Evolutionary conservation across 345 rosid genomes (phyloP).

Genomic region (Toxicodendron radicans): DNA sequence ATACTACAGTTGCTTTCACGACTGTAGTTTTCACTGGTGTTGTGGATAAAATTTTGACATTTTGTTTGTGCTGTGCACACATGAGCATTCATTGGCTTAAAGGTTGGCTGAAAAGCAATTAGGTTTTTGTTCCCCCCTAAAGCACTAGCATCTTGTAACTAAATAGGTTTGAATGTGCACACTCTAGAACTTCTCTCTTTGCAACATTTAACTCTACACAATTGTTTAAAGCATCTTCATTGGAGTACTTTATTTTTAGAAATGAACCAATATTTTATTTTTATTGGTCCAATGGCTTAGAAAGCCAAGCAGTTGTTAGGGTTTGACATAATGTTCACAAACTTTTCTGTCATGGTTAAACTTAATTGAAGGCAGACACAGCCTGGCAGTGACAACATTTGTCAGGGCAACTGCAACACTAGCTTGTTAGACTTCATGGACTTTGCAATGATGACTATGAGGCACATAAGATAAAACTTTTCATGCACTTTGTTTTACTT

Average conservation of each 20-base stretch:
- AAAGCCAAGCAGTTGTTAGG: not conserved
- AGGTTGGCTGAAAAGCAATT: no score
- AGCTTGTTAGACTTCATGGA: not conserved
- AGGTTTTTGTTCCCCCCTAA: not conserved
- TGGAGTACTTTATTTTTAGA: not conserved
- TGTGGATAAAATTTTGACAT: not conserved
- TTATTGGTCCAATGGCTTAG: no score
- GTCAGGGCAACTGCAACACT: not conserved
- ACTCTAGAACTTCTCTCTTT: not conserved
- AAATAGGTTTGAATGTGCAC: not conserved
- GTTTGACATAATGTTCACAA: not conserved
- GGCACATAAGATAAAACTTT: no score
- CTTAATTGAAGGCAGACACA: not conserved
- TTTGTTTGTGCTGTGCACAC: not conserved
- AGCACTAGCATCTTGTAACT: not conserved
- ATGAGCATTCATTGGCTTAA: no score
- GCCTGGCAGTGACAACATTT: not conserved
- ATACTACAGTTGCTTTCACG: not conserved
- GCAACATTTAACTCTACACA: not conserved
- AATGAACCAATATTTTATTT: no score
- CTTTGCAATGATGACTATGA: no score
- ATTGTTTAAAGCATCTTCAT: slow-evolving; percentile 9
- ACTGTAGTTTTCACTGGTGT: not conserved
- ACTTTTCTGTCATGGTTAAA: not conserved
- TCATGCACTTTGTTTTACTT: no score